Base-by-base conservation (phyloP, 2,329 filamentous ascomycete species). In the Colletotrichum chrysophilum region DNA sequence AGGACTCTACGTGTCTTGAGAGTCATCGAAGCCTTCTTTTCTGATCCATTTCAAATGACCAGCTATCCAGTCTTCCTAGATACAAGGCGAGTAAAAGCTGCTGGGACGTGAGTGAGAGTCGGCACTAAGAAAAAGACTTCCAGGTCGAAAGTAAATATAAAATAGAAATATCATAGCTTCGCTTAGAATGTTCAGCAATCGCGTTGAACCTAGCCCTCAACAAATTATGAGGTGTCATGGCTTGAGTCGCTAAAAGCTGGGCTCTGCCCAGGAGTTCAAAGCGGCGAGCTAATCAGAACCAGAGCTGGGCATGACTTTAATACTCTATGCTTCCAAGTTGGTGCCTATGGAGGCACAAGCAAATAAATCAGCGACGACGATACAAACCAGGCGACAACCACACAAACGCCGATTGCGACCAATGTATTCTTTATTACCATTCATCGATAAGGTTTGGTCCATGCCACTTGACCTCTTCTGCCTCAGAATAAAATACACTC, bases 391-490 rank as follows among this genome's bases (percentile, higher is more conserved):
- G 6, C 5, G 9, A 48, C 5, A 48, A 7, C 5, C 5, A 4
- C 43, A 21, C 5, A 7, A 48, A 6, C 43, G 38, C n/a, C 43
- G 2, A 7, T 48, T 48, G 5, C 18, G 3, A 21, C 3, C 43
- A 48, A 4, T 10, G 0, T 6, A 3, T 12, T 12, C 1, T 48
- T n/a, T 1, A 18, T 3, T 3, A 3, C 8, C 7, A 9, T 43
- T 18, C 36, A 18, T 1, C 0, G 7, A 9, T 9, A 2, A 43
- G 1, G 3, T 2, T 43, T n/a, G 1, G 3, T 5, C 0, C 4
- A 5, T 43, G 18, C 38, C 7, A 43, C 8, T 36, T 24, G 24
- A 24, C 24, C 24, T 24, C 24, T 24, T 24, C 24, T 24, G 24
- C 24, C 24, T 24, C 24, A 24, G 24, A 24, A 24, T 24, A 24